These are phyloP conservation scores for Aspergillus bridgeri DNA, from an alignment of 495 filamentous ascomycete species.

Conservation along the genomic window DNA sequence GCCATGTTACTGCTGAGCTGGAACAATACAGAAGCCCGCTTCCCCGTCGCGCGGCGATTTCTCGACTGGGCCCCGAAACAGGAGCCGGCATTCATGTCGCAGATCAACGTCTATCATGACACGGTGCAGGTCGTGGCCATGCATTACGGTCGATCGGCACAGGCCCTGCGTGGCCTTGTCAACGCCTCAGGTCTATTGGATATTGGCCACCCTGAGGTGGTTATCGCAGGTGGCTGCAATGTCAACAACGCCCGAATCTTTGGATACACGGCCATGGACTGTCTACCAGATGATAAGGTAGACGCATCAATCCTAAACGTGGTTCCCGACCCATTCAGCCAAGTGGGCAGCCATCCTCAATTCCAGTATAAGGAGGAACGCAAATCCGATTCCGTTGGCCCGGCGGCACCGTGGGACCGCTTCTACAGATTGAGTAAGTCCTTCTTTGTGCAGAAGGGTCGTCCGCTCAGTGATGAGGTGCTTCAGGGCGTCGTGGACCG, in stretches of 20 bases:
- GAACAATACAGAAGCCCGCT: neutral
- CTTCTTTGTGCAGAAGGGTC: neutral
- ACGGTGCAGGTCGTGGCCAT: neutral
- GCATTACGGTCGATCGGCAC: neutral
- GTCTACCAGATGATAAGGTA: neutral
- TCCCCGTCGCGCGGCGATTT: neutral
- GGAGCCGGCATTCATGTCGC: neutral
- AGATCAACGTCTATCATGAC: neutral
- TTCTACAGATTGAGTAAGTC: neutral
- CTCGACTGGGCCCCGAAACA: neutral
- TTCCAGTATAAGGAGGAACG: neutral
- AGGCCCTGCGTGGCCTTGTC: neutral
- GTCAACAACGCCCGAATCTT: neutral
- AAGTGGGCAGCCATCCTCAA: neutral
- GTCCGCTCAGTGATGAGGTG: neutral
- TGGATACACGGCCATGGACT: neutral
- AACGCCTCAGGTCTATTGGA: neutral
- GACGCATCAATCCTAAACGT: neutral
- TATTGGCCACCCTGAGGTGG: neutral
- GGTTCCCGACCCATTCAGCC: neutral
- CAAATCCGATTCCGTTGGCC: neutral
- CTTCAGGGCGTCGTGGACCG: neutral
- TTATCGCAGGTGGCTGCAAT: neutral
- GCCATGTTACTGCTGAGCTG: neutral
- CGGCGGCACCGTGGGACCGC: neutral